phyloP scores from a whole-genome alignment of 768 basidiomycete genomes.

The Tulasnella calospora region DNA sequence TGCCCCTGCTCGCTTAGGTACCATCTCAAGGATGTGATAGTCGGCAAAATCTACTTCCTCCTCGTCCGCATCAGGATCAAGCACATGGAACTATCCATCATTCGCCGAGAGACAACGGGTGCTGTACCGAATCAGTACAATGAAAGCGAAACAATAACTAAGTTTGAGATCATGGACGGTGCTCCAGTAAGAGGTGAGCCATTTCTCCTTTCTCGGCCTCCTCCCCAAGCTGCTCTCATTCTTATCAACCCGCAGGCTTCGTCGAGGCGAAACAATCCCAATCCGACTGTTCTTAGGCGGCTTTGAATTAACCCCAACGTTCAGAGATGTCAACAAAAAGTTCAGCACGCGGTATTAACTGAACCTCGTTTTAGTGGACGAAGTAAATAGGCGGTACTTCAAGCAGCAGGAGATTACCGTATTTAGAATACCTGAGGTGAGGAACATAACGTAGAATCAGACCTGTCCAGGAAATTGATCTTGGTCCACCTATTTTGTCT shows the following conservation, averaged over 20 bases:
- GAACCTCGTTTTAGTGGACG: slow-evolving; percentile 94
- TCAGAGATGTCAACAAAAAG: slow-evolving; percentile 99
- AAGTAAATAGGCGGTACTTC: slow-evolving; percentile 96
- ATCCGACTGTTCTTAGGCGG: slow-evolving; percentile 97
- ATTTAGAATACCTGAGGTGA: slow-evolving; percentile 64
- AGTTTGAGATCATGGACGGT: slow-evolving; percentile 68
- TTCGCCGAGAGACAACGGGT: slow-evolving; percentile 94
- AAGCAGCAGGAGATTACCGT: slow-evolving; percentile 96
- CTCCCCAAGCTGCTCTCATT: background rate
- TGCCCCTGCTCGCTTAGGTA: slow-evolving; percentile 52
- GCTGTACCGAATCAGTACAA: slow-evolving; percentile 98
- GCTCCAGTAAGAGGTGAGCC: slow-evolving; percentile 43
- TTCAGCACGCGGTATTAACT: slow-evolving; percentile 96
- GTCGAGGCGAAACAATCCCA: slow-evolving; percentile 78
- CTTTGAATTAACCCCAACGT: slow-evolving; percentile 97
- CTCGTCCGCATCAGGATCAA: slow-evolving; percentile 99
- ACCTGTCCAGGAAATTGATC: background rate
- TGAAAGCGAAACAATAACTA: slow-evolving; percentile 85
- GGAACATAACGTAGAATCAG: background rate
- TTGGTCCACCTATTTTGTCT: background rate
- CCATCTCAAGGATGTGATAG: slow-evolving; percentile 97
- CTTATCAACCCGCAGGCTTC: background rate
- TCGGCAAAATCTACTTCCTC: slow-evolving; percentile 99
- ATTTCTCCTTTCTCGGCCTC: background rate
- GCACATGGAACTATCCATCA: slow-evolving; percentile 98